phyloP scores from a whole-genome alignment of 2,329 filamentous ascomycete genomes.

The Hymenoscyphus linearis region DNA sequence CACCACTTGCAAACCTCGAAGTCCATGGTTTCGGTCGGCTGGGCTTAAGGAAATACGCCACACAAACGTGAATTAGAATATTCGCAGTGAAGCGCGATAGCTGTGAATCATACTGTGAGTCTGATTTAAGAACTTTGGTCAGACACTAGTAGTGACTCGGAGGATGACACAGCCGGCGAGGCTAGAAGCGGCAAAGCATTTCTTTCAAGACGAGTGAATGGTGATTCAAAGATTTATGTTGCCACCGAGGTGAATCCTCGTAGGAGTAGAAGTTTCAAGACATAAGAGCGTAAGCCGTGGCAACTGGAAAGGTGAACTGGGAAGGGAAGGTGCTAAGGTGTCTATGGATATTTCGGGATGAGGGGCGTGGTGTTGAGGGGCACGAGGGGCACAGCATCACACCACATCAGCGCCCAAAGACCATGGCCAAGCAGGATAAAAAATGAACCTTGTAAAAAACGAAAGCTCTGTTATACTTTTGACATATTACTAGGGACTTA shows the following conservation, averaged over 20 bases:
- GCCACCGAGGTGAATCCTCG: background rate
- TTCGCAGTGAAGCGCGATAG: background rate
- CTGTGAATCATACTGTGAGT: background rate
- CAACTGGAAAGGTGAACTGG: background rate
- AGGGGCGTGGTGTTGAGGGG: background rate
- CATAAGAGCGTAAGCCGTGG: background rate
- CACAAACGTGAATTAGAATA: no score
- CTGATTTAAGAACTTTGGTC: background rate
- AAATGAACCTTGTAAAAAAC: background rate
- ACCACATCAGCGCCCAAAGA: background rate
- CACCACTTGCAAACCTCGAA: conserved; percentile 13
- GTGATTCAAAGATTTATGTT: no score
- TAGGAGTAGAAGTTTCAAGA: background rate
- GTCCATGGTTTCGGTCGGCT: background rate
- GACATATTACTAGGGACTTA: background rate
- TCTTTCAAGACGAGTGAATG: background rate
- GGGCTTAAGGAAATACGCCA: no score
- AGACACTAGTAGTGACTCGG: no score
- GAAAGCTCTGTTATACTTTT: background rate
- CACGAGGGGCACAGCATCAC: background rate
- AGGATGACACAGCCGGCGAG: background rate
- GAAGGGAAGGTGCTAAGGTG: background rate
- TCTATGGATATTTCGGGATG: background rate
- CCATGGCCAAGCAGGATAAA: background rate
- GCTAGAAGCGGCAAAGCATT: background rate